Base-by-base conservation (phyloP, 2,329 filamentous ascomycete genomes). In the Orbilia ellipsospora region DNA sequence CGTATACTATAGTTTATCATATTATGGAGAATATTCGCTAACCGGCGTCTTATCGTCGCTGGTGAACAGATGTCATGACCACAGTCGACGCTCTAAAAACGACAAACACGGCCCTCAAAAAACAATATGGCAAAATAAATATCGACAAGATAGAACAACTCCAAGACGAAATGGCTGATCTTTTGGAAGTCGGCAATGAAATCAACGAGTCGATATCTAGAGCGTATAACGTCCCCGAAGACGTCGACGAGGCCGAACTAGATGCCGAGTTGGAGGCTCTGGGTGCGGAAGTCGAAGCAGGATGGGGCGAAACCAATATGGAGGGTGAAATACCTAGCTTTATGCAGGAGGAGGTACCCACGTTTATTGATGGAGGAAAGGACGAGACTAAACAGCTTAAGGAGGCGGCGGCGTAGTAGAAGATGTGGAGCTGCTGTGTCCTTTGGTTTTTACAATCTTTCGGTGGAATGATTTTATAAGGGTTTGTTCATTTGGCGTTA, bases 131-230 rank as follows among this genome's bases (percentile, higher is more conserved):
- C 79, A 97, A 97, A 85, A 92, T 99, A 78, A 91, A 99, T 81
- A 90, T 99, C 65, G 95, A 98, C 83, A 93, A 96, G 87, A 98
- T 99, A 80, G 95, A 99, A 87, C 87, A 91, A 79, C 88, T 99
- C 87, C 94, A 99, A 87, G 95, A 99, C 82, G 94, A 99, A 84
- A 98, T 99, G 95, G 94, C 94, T 4, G 95, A 99, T 83, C 83
- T 99, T 80, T 92, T 99, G 88, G 95, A 99, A 81, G 90, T 97
- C 76, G 94, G 95, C 2, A 98, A 98, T 83, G 95, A 99, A 83
- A 99, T 99, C 73, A 93, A 99, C 84, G 95, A 98, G 84, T 94
- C 91, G 78, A 90, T 99, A 69, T 90, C 91, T 75, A 84, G 95
- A 78, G 92, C 92, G 79, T 99, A 99, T 83, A 94, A 98, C 81